These are phyloP conservation scores for Fusarium longipes DNA, from an alignment of 2,329 filamentous ascomycete species.

Conservation along the genomic window DNA sequence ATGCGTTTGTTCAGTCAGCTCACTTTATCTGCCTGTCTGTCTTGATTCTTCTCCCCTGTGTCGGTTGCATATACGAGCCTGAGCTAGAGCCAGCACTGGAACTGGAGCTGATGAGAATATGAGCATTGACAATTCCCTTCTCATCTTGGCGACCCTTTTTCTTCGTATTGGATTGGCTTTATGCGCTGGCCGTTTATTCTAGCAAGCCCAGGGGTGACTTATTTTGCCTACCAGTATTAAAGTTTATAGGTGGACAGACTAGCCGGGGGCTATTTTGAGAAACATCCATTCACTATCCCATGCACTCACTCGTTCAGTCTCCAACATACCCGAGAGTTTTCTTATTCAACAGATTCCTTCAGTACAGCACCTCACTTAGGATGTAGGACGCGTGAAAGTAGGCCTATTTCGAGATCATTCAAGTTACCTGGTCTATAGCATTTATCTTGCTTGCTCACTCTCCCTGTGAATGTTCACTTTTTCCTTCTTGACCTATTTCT, in stretches of 20 bases:
- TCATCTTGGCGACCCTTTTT: slow-evolving; percentile 6
- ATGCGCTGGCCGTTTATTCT: slow-evolving; percentile 30
- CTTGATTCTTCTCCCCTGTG: too few relatives aligned
- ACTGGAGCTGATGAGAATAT: background rate
- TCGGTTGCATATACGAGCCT: slow-evolving; percentile 36
- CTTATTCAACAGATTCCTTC: background rate
- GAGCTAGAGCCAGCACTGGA: background rate
- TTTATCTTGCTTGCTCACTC: background rate
- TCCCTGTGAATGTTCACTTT: background rate
- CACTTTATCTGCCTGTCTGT: background rate
- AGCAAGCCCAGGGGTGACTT: slow-evolving; percentile 7
- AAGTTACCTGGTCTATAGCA: background rate
- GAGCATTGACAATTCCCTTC: slow-evolving; percentile 12
- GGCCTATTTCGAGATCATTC: background rate
- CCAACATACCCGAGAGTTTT: background rate
- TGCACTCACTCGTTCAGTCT: background rate
- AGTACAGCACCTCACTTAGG: background rate
- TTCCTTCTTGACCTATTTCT: background rate
- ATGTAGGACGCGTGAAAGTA: background rate
- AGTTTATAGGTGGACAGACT: slow-evolving; percentile 13
- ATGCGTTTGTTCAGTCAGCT: slow-evolving; percentile 8
- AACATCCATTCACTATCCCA: slow-evolving; percentile 4
- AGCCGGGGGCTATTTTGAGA: slow-evolving; percentile 33
- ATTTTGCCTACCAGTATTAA: slow-evolving; percentile 28
- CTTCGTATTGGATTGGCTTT: slow-evolving; percentile 1